Evolutionary conservation across 2,329 filamentous ascomycete species (phyloP).

Genomic region (Alternaria conjuncta): DNA sequence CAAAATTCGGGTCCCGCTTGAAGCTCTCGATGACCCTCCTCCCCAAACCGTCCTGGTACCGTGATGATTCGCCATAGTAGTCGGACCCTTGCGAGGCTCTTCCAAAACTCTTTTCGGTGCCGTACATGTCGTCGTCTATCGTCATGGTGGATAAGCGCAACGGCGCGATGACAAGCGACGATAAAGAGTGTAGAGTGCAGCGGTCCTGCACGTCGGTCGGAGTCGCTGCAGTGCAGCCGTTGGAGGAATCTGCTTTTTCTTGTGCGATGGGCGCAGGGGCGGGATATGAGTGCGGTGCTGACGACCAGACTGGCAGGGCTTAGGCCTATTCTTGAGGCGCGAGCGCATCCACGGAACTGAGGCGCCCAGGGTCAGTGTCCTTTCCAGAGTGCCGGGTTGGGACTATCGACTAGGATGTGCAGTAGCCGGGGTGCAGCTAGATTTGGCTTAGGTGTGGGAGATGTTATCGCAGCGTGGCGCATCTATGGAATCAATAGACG

Average conservation of each 20-base stretch:
- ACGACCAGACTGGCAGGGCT: slow-evolving; percentile 14
- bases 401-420: slow-evolving; percentile 1
- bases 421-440: slow-evolving; percentile 6
- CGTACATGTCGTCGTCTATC: slow-evolving; percentile 45
- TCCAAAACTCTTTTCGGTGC: slow-evolving; percentile 49
- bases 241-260: slow-evolving; percentile 5
- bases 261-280: slow-evolving; percentile 1
- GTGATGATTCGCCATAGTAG: slow-evolving; percentile 49
- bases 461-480: slow-evolving; percentile 14
- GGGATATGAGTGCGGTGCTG: slow-evolving; percentile 15
- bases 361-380: slow-evolving; percentile 11
- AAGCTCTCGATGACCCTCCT: slow-evolving; percentile 54
- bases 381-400: slow-evolving; percentile 16
- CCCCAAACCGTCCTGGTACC: slow-evolving; percentile 40
- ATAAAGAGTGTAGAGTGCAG: slow-evolving; percentile 19
- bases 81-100: slow-evolving; percentile 42
- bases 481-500: neutral
- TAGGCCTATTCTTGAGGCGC: slow-evolving; percentile 18
- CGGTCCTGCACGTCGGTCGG: slow-evolving; percentile 26
- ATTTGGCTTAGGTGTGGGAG: slow-evolving; percentile 12
- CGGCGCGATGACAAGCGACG: slow-evolving; percentile 6
- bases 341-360: slow-evolving; percentile 10
- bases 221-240: slow-evolving; percentile 22
- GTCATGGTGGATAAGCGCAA: slow-evolving; percentile 27
- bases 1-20: slow-evolving; percentile 49